Base-by-base conservation (phyloP, 2,329 filamentous ascomycete species). In the Trichoderma sp. region DNA sequence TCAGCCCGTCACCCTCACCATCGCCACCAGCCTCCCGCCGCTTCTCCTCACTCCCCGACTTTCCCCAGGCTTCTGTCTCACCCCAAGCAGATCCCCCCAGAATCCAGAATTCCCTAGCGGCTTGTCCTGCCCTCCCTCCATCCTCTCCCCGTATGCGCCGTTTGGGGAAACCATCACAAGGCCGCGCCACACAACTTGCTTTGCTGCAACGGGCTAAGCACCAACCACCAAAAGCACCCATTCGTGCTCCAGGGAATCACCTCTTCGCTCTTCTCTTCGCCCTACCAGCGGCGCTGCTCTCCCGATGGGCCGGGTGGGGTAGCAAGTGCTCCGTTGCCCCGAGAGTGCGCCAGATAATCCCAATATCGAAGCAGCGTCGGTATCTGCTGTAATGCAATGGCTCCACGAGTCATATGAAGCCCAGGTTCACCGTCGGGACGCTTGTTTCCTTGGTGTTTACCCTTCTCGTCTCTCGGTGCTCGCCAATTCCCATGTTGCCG, bases 251-350 rank as follows among this genome's bases (percentile, higher is more conserved):
- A 39, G 34, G 9, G 34, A 39, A 39, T 12, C 34, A 39, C 34
- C 12, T 39, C 10, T 17, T 34, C 43, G 5, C 43, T 52, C 26
- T 17, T 41, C 39, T 7, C 17, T 28, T 59, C 45, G 50, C 60
- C 60, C 41, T 63, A 47, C 50, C 17, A 63, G 60, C 48, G 60
- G 60, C 60, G 60, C 60, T 47, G 54, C 26, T 54, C 26, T 54
- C 50, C 60, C 60, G 60, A 63, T 63, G 60, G 60, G 19, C 60
- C 64, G 60, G 60, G 64, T 66, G 64, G 64, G 54, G 64, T 45
- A 54, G 19, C 52, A 48, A 51, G 45, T 55, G 41, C 64, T 66
- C 64, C 64, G 64, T 58, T 66, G 64, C 64, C 64, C 64, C 64
- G 64, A 66, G 54, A 58, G 50, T 24, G 51, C 51, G 34, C 34